Conservation (phyloP, 306 rosid genomes). For the Gynostemma pentaphyllum region DNA sequence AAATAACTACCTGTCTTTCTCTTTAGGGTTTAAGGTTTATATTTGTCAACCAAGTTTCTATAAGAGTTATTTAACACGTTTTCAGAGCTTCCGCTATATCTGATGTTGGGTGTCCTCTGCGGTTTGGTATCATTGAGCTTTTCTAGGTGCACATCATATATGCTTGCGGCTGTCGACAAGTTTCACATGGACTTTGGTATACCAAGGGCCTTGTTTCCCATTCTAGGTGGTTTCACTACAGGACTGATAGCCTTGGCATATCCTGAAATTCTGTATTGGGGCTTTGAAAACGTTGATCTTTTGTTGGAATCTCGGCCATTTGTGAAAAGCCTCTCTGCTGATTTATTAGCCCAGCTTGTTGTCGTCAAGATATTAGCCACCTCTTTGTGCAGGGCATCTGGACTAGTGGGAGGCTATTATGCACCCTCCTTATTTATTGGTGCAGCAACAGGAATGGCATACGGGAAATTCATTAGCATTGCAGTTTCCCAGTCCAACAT, state of each 20-base stretch:
- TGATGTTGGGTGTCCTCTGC: conserved; percentile 75
- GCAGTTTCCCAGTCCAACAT: conserved; percentile 48
- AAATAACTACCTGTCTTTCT: background rate
- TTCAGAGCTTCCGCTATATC: conserved; percentile 96
- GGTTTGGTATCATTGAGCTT: conserved; percentile 76
- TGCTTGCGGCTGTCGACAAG: conserved; percentile 42
- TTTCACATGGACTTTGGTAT: conserved; percentile 43
- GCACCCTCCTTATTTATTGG: conserved; percentile 96
- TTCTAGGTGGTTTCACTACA: conserved; percentile 70
- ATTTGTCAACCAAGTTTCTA: conserved; percentile 19
- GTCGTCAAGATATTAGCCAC: conserved; percentile 75
- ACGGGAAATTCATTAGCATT: conserved; percentile 61
- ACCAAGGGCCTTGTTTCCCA: conserved; percentile 51
- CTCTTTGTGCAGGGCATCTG: conserved; percentile 83
- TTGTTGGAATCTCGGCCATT: conserved; percentile 87
- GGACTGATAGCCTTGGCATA: conserved; percentile 79
- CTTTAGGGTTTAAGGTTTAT: conserved; percentile 9
- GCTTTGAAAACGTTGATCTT: conserved; percentile 87
- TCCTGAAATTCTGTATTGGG: conserved; percentile 94
- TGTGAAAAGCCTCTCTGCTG: conserved; percentile 60
- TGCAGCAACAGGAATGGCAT: conserved; percentile 92
- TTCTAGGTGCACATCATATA: conserved; percentile 70
- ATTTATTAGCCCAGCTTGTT: conserved; percentile 65
- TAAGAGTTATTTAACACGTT: conserved; percentile 31
- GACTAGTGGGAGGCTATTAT: conserved; percentile 91